These are phyloP conservation scores for Guillardia theta DNA, from an alignment of 78 protist species.

Conservation along the genomic window DNA sequence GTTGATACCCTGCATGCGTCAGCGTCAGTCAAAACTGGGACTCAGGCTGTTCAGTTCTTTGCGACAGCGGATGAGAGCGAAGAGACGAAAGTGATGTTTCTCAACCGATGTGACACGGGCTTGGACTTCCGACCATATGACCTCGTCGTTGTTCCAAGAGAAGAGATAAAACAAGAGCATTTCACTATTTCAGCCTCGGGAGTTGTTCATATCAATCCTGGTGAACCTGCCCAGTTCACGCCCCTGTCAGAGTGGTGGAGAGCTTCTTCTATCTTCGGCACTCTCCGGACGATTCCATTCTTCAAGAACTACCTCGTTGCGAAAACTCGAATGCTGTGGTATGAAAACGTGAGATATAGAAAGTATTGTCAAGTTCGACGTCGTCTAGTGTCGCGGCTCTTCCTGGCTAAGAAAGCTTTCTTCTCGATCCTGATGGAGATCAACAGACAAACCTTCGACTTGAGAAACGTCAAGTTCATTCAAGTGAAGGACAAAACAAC, in stretches of 20 bases:
- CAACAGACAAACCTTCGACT: not conserved
- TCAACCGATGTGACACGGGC: not conserved
- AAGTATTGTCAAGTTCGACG: conserved; percentile 27
- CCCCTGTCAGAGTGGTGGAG: conserved; percentile 55
- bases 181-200: conserved; percentile 61
- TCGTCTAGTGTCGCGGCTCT: not conserved
- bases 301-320: conserved; percentile 52
- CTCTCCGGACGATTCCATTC: conserved; percentile 50
- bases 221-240: conserved; percentile 39
- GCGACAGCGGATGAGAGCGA: not conserved
- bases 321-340: conserved; percentile 61
- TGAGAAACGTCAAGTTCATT: no score
- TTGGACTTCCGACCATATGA: conserved; percentile 62
- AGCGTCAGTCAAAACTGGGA: not conserved
- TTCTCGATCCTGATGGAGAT: not conserved
- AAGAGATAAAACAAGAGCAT: conserved; percentile 49
- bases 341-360: conserved; percentile 45
- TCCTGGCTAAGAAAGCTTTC: conserved; percentile 47
- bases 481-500: no score
- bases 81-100: not conserved
- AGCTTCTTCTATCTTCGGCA: conserved; percentile 53
- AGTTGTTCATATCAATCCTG: conserved; percentile 64
- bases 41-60: not conserved
- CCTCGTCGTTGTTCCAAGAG: conserved; percentile 51
- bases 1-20: no score